A percentile compares a stretch with the other conserved stretches of the same genome.
Conservation (phyloP, 129 eudicot species). For the Gnaphalium uliginosum region DNA sequence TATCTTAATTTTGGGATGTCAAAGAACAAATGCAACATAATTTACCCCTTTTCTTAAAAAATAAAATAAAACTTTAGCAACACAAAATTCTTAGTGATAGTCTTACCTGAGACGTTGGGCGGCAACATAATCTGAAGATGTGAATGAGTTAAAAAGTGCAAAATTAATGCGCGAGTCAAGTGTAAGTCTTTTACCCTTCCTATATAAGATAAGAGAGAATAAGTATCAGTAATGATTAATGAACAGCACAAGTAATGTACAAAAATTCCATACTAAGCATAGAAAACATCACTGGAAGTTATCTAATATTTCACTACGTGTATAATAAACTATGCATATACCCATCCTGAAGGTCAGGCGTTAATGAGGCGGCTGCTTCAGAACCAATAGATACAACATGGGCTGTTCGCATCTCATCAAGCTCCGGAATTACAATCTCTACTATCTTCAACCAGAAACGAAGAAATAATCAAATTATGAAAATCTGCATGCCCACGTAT, state of each 20-base stretch:
- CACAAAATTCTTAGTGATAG: constrained; percentile 1
- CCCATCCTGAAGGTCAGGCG: constrained; percentile 82
- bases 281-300: background rate
- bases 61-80: background rate
- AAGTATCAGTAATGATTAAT: constrained; percentile 22
- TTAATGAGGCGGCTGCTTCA: constrained; percentile 61
- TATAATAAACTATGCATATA: constrained; percentile 24
- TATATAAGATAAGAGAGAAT: constrained; percentile 35
- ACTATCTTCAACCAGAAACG: constrained; percentile 45
- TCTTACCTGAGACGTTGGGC: constrained; percentile 90
- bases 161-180: constrained; percentile 76
- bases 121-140: constrained; percentile 90
- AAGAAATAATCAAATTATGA: background rate
- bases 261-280: background rate
- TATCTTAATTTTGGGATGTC: background rate
- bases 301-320: background rate
- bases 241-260: background rate
- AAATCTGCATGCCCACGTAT: constrained; percentile 1
- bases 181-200: constrained; percentile 60
- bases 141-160: constrained; percentile 75
- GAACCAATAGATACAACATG: constrained; percentile 94
- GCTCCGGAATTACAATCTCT: constrained; percentile 87
- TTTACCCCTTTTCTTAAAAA: background rate
- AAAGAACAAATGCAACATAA: background rate
- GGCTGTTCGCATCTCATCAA: constrained; percentile 78